A percentile compares a stretch with the other conserved stretches of the same genome.
phyloP scores from a whole-genome alignment of 2,329 filamentous ascomycete species.

The Aulographum hederae region DNA sequence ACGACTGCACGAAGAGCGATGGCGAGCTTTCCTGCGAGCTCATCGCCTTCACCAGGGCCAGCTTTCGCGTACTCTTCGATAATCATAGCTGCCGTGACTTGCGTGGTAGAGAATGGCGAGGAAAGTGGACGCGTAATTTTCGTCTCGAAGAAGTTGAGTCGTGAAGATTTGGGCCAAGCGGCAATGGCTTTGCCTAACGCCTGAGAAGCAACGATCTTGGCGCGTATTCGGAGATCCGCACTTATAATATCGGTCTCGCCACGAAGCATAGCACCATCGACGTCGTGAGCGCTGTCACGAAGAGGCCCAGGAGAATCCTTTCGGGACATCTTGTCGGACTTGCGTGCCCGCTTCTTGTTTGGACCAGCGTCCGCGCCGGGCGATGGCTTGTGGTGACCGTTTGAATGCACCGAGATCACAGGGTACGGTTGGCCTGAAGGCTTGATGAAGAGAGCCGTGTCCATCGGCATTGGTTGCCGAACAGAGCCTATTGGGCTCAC shows the following conservation, averaged over 20 bases:
- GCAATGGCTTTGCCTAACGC: constrained; percentile 77
- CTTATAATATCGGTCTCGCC: constrained; percentile 92
- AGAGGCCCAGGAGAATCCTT: constrained; percentile 52
- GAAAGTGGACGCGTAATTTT: constrained; percentile 46
- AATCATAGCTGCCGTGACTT: constrained; percentile 65
- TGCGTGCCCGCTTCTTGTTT: constrained; percentile 60
- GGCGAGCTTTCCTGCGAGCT: constrained; percentile 41
- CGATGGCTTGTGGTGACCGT: constrained; percentile 10
- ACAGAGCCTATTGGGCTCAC: constrained; percentile 85
- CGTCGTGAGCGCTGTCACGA: constrained; percentile 45
- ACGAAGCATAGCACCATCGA: constrained; percentile 95
- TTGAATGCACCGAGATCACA: constrained; percentile 12
- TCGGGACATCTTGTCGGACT: constrained; percentile 53
- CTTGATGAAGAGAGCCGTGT: constrained; percentile 72
- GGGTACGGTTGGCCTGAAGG: constrained; percentile 75
- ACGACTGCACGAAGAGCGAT: constrained; percentile 54
- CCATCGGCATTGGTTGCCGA: constrained; percentile 83
- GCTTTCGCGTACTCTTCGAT: constrained; percentile 72
- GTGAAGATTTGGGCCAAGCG: constrained; percentile 44
- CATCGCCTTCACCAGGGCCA: constrained; percentile 12
- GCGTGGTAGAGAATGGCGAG: constrained; percentile 67
- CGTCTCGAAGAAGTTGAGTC: constrained; percentile 44
- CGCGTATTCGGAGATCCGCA: constrained; percentile 71
- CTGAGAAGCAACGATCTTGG: constrained; percentile 68
- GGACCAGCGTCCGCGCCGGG: constrained; percentile 15